Evolutionary conservation across 2,329 filamentous ascomycete genomes (phyloP).

Genomic region (Neopestalotiopsis clavispora): DNA sequence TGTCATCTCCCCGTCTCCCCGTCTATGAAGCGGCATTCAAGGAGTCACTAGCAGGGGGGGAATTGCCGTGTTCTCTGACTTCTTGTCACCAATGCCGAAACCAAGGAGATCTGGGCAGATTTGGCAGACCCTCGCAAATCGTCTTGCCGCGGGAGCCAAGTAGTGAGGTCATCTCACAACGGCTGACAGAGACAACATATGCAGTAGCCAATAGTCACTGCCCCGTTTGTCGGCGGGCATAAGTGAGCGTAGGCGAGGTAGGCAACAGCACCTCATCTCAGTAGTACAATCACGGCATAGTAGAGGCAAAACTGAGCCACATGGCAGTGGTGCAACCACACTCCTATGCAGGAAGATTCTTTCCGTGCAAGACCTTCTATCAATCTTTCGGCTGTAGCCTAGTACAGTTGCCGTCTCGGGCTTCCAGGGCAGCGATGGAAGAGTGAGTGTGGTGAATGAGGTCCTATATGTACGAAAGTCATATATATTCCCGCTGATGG

Average conservation of each 20-base stretch:
- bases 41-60: neutral
- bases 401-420: neutral
- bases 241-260: neutral
- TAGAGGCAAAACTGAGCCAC: conserved; percentile 25
- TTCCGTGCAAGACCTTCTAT: neutral
- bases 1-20: neutral
- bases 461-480: too few species aligned
- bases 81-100: neutral
- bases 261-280: conserved; percentile 28
- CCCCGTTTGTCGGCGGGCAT: neutral
- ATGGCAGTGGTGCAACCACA: conserved; percentile 22
- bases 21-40: neutral
- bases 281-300: conserved; percentile 24
- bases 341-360: neutral
- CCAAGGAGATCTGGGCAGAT: neutral
- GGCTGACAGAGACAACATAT: conserved; percentile 3
- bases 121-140: too few species aligned
- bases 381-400: neutral
- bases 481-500: too few species aligned
- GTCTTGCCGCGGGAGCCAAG: too few species aligned
- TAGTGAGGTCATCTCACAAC: conserved; percentile 10
- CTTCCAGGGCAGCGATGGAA: neutral
- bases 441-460: too few species aligned
- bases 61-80: neutral
- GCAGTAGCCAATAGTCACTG: neutral